Conservation (phyloP, 805 yeast species). For the Candida germanica region DNA sequence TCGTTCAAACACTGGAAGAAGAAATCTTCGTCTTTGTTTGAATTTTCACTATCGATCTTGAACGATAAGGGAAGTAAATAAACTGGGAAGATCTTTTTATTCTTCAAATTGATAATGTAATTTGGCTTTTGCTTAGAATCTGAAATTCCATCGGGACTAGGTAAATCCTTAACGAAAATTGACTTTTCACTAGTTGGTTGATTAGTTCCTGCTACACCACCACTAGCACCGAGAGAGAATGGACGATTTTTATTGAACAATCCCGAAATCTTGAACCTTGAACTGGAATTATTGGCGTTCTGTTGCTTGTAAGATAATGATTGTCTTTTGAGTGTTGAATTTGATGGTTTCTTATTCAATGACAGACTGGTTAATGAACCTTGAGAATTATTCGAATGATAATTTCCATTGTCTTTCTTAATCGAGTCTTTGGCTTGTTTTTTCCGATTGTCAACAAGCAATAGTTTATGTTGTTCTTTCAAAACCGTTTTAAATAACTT, state of each 20-base stretch:
- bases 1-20: constrained; percentile 66
- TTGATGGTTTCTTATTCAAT: constrained; percentile 28
- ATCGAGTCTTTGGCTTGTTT: constrained; percentile 19
- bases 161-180: constrained; percentile 55
- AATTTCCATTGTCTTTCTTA: background rate
- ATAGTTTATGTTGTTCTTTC: constrained; percentile 30
- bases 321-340: constrained; percentile 32
- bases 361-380: constrained; percentile 2
- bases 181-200: constrained; percentile 33
- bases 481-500: constrained; percentile 29
- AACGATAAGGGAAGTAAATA: constrained; percentile 48
- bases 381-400: constrained; percentile 2
- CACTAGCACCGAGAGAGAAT: constrained; percentile 33
- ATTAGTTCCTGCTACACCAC: background rate
- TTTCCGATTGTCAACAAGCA: constrained; percentile 31
- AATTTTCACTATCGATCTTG: constrained; percentile 44
- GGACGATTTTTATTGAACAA: constrained; percentile 56
- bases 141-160: constrained; percentile 42
- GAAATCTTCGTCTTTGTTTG: constrained; percentile 43
- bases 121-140: constrained; percentile 52
- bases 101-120: constrained; percentile 44
- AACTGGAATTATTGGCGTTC: constrained; percentile 32
- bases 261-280: constrained; percentile 55
- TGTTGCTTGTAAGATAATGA: constrained; percentile 36
- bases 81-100: constrained; percentile 48